Evolutionary conservation across 2,329 filamentous ascomycete species (phyloP).

Genomic region (Biscogniauxia marginata): DNA sequence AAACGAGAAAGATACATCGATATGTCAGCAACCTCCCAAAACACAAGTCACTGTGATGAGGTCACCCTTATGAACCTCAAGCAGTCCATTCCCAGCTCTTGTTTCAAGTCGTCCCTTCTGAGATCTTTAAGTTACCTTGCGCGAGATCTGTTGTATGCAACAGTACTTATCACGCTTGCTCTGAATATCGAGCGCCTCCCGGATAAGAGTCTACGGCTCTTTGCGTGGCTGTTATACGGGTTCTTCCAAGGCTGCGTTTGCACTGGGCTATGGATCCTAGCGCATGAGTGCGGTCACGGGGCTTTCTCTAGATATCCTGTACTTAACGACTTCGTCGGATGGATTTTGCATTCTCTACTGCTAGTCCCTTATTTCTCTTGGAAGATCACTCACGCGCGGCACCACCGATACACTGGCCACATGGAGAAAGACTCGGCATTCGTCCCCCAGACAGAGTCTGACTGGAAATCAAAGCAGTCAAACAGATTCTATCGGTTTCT

Average conservation of each 20-base stretch:
- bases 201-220: too few species aligned
- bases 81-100: too few species aligned
- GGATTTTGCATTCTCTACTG: constrained; percentile 62
- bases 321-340: constrained; percentile 64
- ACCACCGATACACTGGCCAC: constrained; percentile 68
- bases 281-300: constrained; percentile 71
- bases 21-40: too few species aligned
- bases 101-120: too few species aligned
- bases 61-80: too few species aligned
- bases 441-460: constrained; percentile 49
- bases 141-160: too few species aligned
- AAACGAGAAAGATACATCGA: too few species aligned
- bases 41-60: too few species aligned
- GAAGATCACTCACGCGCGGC: constrained; percentile 68
- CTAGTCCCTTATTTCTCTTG: constrained; percentile 71
- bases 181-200: too few species aligned
- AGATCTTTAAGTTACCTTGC: too few species aligned
- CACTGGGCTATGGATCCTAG: constrained; percentile 69
- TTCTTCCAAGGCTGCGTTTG: constrained; percentile 61
- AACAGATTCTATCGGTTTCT: constrained; percentile 33
- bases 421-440: constrained; percentile 68
- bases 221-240: constrained; percentile 61
- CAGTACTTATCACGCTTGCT: too few species aligned
- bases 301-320: constrained; percentile 57
- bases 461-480: constrained; percentile 27